Conservation (phyloP, 228 moss, liverwort and hornwort genomes). For the Sphagnum fallax region DNA sequence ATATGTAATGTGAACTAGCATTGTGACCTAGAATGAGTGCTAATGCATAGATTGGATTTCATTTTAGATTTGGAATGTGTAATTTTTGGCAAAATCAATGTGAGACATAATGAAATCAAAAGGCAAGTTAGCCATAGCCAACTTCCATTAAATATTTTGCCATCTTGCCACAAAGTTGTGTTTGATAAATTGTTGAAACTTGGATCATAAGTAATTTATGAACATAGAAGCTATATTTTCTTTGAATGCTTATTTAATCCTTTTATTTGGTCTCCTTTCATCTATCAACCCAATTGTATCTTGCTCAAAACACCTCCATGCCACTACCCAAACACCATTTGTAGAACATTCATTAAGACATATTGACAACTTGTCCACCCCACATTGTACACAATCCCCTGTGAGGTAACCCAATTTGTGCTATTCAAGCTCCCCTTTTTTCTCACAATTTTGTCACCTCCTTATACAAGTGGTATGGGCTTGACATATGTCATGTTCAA, state of each 20-base stretch:
- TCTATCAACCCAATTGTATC: background rate
- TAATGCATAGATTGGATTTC: no score
- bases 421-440: no score
- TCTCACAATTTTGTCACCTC: no score
- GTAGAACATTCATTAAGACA: no score
- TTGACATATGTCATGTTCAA: no score
- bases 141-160: background rate
- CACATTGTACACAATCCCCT: no score
- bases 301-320: conserved; percentile 1
- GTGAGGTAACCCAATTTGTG: no score
- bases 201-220: background rate
- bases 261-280: background rate
- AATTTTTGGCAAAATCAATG: conserved; percentile 1
- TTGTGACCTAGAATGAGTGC: no score
- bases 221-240: background rate
- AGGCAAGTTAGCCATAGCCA: background rate
- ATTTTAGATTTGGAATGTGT: background rate
- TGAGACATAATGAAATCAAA: background rate
- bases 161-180: conserved; percentile 1
- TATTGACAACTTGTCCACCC: no score
- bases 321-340: no score
- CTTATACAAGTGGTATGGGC: no score
- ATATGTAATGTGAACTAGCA: no score
- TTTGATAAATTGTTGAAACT: background rate
- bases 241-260: background rate